Percentiles rank a stretch among this genome's conserved stretches.
Conservation (phyloP, 2,329 filamentous ascomycete species). For the Colletotrichum sp. region DNA sequence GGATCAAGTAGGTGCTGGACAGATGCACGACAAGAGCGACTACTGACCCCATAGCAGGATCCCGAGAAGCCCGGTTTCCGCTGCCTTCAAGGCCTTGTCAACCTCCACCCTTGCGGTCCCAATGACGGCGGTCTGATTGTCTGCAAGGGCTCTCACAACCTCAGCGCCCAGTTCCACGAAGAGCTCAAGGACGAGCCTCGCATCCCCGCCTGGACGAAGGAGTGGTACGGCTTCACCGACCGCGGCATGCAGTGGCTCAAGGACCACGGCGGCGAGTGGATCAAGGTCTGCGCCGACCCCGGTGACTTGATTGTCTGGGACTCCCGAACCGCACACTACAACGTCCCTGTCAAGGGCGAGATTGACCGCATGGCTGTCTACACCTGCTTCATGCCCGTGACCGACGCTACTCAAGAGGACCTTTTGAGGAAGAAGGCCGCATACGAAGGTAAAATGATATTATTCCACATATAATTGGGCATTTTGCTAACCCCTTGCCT, state of each 20-base stretch:
- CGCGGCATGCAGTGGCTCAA: constrained; percentile 40
- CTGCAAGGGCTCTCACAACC: constrained; percentile 30
- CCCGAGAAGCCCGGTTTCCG: constrained; percentile 50
- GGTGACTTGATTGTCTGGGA: constrained; percentile 51
- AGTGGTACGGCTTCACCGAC: constrained; percentile 40
- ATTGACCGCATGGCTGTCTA: constrained; percentile 40
- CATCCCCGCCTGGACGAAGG: constrained; percentile 38
- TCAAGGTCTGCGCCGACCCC: constrained; percentile 45
- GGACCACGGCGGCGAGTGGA: constrained; percentile 34
- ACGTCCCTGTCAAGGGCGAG: constrained; percentile 35
- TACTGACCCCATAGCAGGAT: constrained; percentile 32
- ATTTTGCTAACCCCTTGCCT: fast-evolving
- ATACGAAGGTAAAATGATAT: constrained; percentile 33
- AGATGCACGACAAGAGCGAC: fast-evolving
- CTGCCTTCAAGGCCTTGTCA: constrained; percentile 57
- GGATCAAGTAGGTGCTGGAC: constrained; percentile 26
- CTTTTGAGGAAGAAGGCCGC: constrained; percentile 45
- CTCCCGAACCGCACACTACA: constrained; percentile 52
- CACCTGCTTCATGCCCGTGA: constrained; percentile 46
- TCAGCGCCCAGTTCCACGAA: constrained; percentile 39
- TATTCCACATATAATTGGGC: fast-evolving
- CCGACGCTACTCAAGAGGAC: constrained; percentile 42
- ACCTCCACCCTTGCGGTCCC: constrained; percentile 40
- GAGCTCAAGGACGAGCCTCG: constrained; percentile 36
- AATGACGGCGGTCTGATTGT: constrained; percentile 39